Evolutionary conservation across 352 stramenopile genomes (phyloP).

Genomic region (Thraustotheca clavata): DNA sequence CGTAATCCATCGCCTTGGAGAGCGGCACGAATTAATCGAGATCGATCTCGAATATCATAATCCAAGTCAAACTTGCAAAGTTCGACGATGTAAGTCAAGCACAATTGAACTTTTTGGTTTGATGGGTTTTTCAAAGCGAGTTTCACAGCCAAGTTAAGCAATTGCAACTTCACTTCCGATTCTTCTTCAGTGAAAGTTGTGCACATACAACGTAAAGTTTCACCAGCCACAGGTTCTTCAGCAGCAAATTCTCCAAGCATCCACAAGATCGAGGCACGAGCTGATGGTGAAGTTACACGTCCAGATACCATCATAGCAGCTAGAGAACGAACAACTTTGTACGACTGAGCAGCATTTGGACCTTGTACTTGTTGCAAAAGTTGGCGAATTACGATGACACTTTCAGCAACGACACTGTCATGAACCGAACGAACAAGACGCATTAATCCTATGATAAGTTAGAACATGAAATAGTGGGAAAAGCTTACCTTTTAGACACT

Average conservation of each 20-base stretch:
- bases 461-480: conserved; percentile 21
- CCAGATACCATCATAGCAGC: conserved; percentile 66
- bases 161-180: conserved; percentile 81
- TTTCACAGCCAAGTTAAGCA: conserved; percentile 91
- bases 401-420: conserved; percentile 89
- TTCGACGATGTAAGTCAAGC: conserved; percentile 89
- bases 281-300: conserved; percentile 59
- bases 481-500: conserved; percentile 80
- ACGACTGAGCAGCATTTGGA: conserved; percentile 53
- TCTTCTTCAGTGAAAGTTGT: conserved; percentile 84
- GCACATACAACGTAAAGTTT: conserved; percentile 81
- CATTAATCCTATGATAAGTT: conserved; percentile 36
- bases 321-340: conserved; percentile 65
- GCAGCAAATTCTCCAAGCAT: conserved; percentile 88
- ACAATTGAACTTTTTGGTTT: conserved; percentile 60
- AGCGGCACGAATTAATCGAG: conserved; percentile 72
- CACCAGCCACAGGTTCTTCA: conserved; percentile 42
- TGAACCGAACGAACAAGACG: conserved; percentile 80
- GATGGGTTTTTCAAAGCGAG: conserved; percentile 64
- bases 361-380: conserved; percentile 85
- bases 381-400: conserved; percentile 92
- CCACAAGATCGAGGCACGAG: conserved; percentile 88
- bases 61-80: conserved; percentile 89
- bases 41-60: conserved; percentile 89
- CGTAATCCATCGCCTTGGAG: conserved; percentile 52